phyloP scores from a whole-genome alignment of 768 basidiomycete genomes.

The Mycena kentingensis region DNA sequence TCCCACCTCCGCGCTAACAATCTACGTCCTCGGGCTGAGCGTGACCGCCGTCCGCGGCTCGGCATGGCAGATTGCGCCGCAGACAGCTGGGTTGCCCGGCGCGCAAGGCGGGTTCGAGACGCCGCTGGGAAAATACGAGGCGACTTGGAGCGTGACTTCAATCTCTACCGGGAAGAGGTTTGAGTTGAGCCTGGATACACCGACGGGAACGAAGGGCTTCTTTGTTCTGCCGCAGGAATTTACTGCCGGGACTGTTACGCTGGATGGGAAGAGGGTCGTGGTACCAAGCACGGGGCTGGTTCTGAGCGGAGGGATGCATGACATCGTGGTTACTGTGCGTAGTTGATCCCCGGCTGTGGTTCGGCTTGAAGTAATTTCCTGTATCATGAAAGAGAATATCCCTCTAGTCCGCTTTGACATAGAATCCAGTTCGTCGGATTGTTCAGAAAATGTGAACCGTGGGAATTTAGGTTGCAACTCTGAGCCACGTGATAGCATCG shows the following conservation, averaged over 20 bases:
- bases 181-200: constrained; percentile 29
- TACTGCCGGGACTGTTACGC: constrained; percentile 9
- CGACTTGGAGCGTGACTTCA: constrained; percentile 39
- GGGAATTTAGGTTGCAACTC: too few relatives aligned
- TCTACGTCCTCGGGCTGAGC: constrained; percentile 56
- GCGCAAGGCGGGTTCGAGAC: constrained; percentile 59
- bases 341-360: background rate
- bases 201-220: constrained; percentile 33
- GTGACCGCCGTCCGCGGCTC: constrained; percentile 49
- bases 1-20: constrained; percentile 57
- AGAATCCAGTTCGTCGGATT: too few relatives aligned
- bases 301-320: constrained; percentile 7
- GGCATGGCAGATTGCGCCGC: constrained; percentile 52
- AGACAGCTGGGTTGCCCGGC: constrained; percentile 38
- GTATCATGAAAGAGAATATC: too few relatives aligned
- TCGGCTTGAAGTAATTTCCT: too few relatives aligned
- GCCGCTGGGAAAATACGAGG: constrained; percentile 52
- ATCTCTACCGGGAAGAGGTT: constrained; percentile 19
- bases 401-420: too few relatives aligned
- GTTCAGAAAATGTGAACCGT: too few relatives aligned
- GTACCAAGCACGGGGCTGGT: background rate
- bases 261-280: constrained; percentile 20
- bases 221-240: constrained; percentile 29
- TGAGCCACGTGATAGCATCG: too few relatives aligned
- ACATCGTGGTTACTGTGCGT: background rate